Evolutionary conservation across 768 basidiomycete species (phyloP).

Genomic region (Trametes gibbosa): DNA sequence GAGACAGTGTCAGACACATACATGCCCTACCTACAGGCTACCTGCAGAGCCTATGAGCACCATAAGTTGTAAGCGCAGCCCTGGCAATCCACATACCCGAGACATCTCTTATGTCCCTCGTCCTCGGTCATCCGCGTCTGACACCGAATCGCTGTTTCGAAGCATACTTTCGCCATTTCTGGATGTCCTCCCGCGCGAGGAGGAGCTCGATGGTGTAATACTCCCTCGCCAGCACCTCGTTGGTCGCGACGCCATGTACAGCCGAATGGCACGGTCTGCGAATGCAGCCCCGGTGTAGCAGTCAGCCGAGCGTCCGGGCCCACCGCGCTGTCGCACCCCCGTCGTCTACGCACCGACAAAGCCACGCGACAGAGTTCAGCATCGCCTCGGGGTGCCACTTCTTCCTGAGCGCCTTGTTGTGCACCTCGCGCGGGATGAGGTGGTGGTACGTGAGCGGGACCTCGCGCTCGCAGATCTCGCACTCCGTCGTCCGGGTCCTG

Average conservation of each 20-base stretch:
- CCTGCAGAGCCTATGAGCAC: background rate
- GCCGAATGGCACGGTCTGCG: conserved; percentile 49
- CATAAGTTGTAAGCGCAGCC: no score
- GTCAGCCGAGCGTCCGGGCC: no score
- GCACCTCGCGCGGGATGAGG: conserved; percentile 52
- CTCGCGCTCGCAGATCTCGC: conserved; percentile 59
- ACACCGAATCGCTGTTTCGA: conserved; percentile 37
- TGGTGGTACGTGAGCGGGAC: conserved; percentile 62
- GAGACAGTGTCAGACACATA: no score
- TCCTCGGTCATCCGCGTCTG: conserved; percentile 12
- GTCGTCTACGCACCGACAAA: conserved; percentile 46
- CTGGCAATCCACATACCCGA: background rate
- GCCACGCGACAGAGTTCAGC: conserved; percentile 59
- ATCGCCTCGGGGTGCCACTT: conserved; percentile 53
- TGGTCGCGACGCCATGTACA: conserved; percentile 48
- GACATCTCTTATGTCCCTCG: background rate
- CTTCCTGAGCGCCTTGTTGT: conserved; percentile 54
- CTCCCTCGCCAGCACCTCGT: conserved; percentile 48
- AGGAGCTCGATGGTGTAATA: conserved; percentile 52
- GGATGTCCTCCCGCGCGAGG: conserved; percentile 51
- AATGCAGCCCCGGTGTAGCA: no score
- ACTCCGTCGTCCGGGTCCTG: conserved; percentile 48
- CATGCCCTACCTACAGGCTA: no score
- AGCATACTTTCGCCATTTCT: conserved; percentile 55
- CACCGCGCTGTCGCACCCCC: no score